These are phyloP conservation scores for Thermochaetoides dissita DNA, from an alignment of 2,329 filamentous ascomycete genomes.

Conservation along the genomic window DNA sequence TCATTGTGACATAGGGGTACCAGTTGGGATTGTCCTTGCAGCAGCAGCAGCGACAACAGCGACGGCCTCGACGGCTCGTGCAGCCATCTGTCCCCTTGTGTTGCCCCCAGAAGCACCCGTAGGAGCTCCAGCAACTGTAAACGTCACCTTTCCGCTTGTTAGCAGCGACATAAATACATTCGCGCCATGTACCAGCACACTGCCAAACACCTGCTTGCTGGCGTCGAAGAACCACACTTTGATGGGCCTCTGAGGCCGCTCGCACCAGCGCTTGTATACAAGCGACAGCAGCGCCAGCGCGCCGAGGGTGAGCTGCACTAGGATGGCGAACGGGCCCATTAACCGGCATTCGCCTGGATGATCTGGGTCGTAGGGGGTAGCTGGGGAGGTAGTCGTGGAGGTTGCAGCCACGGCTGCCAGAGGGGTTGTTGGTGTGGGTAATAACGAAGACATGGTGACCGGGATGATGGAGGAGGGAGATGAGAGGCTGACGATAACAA, in stretches of 20 bases:
- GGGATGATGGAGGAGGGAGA: neutral
- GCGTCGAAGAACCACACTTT: constrained; percentile 98
- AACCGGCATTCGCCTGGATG: constrained; percentile 56
- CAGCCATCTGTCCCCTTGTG: too few species aligned
- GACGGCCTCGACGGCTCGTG: constrained; percentile 31
- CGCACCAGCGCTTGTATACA: constrained; percentile 85
- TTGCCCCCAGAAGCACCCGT: too few species aligned
- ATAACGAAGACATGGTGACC: neutral
- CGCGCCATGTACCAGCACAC: constrained; percentile 75
- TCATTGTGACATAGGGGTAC: too few species aligned
- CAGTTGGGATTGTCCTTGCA: constrained; percentile 15
- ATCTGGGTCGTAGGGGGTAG: neutral
- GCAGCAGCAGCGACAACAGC: constrained; percentile 19
- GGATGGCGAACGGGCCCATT: constrained; percentile 75
- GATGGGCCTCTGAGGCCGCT: constrained; percentile 77
- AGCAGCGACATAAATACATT: constrained; percentile 97
- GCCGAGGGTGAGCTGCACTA: constrained; percentile 81
- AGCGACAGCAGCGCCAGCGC: constrained; percentile 69
- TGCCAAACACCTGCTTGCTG: constrained; percentile 93
- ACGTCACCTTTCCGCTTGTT: constrained; percentile 64
- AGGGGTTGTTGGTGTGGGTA: neutral
- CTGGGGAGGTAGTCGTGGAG: constrained; percentile 11
- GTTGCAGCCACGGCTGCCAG: constrained; percentile 5
- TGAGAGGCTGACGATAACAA: neutral
- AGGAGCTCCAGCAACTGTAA: too few species aligned